Percentiles rank a stretch among this genome's conserved stretches.
These are phyloP conservation scores for Candida buenavistaensis DNA, from an alignment of 1,139 yeast genomes.

Conservation along the genomic window DNA sequence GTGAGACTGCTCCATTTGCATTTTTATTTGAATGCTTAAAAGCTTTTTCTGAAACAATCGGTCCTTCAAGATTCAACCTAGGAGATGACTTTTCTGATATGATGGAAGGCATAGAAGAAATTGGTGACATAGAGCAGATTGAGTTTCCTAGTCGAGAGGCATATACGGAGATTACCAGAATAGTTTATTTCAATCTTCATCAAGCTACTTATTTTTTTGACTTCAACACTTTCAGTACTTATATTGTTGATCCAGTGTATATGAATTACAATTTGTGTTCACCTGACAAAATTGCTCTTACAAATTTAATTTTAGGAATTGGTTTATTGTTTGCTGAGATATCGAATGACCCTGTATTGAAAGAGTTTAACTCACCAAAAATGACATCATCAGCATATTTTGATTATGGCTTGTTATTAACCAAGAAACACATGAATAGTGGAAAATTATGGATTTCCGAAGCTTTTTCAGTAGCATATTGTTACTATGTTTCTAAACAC, in stretches of 20 bases:
- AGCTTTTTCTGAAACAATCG: slow-evolving; percentile 17
- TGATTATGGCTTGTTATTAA: slow-evolving; percentile 13
- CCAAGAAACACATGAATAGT: slow-evolving; percentile 11
- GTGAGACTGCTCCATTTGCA: slow-evolving; percentile 26
- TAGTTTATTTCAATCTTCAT: slow-evolving; percentile 10
- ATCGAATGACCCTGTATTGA: slow-evolving; percentile 11
- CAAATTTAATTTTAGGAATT: slow-evolving; percentile 13
- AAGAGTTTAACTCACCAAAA: slow-evolving; percentile 6
- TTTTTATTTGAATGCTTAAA: slow-evolving; percentile 23
- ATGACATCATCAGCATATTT: slow-evolving; percentile 14
- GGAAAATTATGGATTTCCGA: slow-evolving; percentile 40
- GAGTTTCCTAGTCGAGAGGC: slow-evolving; percentile 12
- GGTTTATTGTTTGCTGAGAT: slow-evolving; percentile 15
- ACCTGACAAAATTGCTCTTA: slow-evolving; percentile 12
- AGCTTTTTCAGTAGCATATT: slow-evolving; percentile 33
- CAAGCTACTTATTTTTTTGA: slow-evolving; percentile 14
- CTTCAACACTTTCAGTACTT: slow-evolving; percentile 8
- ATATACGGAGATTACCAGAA: slow-evolving; percentile 6
- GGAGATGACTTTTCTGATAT: slow-evolving; percentile 9
- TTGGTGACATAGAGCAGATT: slow-evolving; percentile 10
- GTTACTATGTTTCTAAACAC: slow-evolving; percentile 36
- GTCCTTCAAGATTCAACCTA: slow-evolving; percentile 11
- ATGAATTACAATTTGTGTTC: slow-evolving; percentile 9
- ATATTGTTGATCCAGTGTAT: slow-evolving; percentile 11
- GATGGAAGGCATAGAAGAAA: slow-evolving; percentile 12